phyloP scores from a whole-genome alignment of 2,329 filamentous ascomycete species.

The Paramyrothecium roridum region DNA sequence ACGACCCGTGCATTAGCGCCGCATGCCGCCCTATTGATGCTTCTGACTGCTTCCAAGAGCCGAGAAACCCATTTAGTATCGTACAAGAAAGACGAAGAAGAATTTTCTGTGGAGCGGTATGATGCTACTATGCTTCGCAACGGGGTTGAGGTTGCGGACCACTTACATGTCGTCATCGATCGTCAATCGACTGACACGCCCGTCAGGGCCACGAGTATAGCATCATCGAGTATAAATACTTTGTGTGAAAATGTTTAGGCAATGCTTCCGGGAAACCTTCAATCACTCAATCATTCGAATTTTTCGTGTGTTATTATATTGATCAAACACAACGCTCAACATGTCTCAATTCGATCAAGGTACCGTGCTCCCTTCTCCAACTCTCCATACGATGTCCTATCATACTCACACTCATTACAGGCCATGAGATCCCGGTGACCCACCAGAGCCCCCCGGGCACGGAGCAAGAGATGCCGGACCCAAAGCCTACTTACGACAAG shows the following conservation, averaged over 20 bases:
- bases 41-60: neutral
- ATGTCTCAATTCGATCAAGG: conserved; percentile 19
- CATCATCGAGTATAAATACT: conserved; percentile 5
- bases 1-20: too few relatives aligned
- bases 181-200: conserved; percentile 13
- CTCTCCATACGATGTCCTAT: neutral
- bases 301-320: neutral
- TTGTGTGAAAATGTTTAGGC: neutral
- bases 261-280: neutral
- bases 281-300: neutral
- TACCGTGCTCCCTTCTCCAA: neutral
- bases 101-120: neutral
- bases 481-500: conserved; percentile 57
- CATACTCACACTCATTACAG: conserved; percentile 27
- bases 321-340: conserved; percentile 2
- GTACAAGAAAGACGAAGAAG: neutral
- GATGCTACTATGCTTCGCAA: neutral
- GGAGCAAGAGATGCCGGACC: conserved; percentile 22
- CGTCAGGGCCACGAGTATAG: conserved; percentile 11
- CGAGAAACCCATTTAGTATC: neutral
- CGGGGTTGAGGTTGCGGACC: neutral
- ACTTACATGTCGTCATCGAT: conserved; percentile 17
- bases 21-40: neutral
- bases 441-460: conserved; percentile 25
- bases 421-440: conserved; percentile 20